Evolutionary conservation across 768 basidiomycete genomes (phyloP), one percentile per base, ranked within the genome.

Genomic region (Boletus fagicola): DNA sequence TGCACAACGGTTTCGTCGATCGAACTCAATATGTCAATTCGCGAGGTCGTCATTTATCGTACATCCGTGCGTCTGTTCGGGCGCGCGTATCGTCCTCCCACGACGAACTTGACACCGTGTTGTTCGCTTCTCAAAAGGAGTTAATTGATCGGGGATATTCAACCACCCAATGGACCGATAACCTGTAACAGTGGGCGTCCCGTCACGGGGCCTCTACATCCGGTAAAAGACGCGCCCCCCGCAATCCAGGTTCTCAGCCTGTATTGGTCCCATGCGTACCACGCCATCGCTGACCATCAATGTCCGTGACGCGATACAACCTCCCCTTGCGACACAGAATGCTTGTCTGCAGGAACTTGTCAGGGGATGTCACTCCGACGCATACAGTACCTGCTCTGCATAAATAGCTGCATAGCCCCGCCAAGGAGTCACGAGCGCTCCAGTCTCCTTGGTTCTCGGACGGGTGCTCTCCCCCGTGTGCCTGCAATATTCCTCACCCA

Each of bases 31-130:
- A 31, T 46, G 31, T 51, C 53, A 11, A 26, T 28, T 24, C 20
- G 3, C 9, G 8, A 46, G 22, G 10, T 11, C 24, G 18, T 28
- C 28, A 33, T 51, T 40, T 42, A 10, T 30, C 28, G 22, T 22
- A 16, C 42, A 36, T 24, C 26, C 55, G 38, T 39, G 13, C 24
- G 18, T 56, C 52, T 35, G 18, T 40, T 24, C 22, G 0, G 33
- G 24, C 53, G 18, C 13, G 35, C 33, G 8, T 35, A 56, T 60
- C 55, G 12, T 36, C 22, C 44, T 54, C 42, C 16, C 51, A 54
- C 47, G 33, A 46, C 45, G 22, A 46, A 33, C 46, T 46, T 36
- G 28, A 45, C 39, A 13, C 45, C 18, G n/a, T 39, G 12, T 5
- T 30, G 33, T n/a, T 26, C 52, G 22, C 47, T 31, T 35, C 44